phyloP scores from a whole-genome alignment of 148 eudicot species.

The Pharnaceum exiguum region DNA sequence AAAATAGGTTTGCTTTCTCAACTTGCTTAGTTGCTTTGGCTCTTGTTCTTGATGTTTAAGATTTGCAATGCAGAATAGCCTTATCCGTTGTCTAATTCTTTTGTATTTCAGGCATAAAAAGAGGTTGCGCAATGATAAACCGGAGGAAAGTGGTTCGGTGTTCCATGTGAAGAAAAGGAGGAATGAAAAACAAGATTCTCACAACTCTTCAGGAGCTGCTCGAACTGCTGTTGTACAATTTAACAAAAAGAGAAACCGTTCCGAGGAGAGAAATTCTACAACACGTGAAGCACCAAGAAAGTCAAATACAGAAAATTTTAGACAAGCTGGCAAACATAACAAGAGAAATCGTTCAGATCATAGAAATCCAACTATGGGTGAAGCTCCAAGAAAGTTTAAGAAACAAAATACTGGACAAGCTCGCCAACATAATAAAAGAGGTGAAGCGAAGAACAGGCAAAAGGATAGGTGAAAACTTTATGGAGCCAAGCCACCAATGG shows the following conservation, averaged over 20 bases:
- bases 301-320: slow-evolving; percentile 11
- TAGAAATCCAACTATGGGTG: too few species aligned
- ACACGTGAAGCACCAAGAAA: slow-evolving; percentile 11
- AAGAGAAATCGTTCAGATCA: slow-evolving; percentile 3
- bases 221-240: slow-evolving; percentile 12
- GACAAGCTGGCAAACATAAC: slow-evolving; percentile 2
- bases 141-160: slow-evolving; percentile 24
- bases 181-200: slow-evolving; percentile 23
- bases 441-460: too few species aligned
- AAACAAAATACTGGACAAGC: too few species aligned
- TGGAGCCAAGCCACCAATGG: too few species aligned
- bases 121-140: slow-evolving; percentile 31
- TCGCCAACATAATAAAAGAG: too few species aligned
- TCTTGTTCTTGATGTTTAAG: not conserved
- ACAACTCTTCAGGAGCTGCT: slow-evolving; percentile 10
- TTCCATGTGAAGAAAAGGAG: slow-evolving; percentile 32
- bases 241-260: slow-evolving; percentile 12
- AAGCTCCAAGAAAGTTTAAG: too few species aligned
- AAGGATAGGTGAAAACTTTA: too few species aligned
- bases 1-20: slow-evolving; percentile 37
- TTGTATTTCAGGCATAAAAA: slow-evolving; percentile 36
- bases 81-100: not conserved
- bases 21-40: not conserved
- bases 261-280: slow-evolving; percentile 1
- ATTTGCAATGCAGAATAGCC: not conserved